phyloP scores from a whole-genome alignment of 2,329 filamentous ascomycete genomes.

The Zelopaecilomyces penicillatus region DNA sequence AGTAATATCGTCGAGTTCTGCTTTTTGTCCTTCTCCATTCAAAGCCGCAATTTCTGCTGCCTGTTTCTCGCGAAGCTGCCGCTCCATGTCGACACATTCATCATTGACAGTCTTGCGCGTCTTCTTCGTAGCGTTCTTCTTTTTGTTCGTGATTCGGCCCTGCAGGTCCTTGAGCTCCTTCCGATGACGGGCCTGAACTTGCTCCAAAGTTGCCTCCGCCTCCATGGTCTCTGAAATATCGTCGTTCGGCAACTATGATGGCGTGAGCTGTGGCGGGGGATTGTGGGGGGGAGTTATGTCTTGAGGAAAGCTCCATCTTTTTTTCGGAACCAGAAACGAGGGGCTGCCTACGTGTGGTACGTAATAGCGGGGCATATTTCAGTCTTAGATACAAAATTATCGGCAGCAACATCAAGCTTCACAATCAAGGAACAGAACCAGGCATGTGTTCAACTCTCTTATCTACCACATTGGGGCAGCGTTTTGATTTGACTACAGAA shows the following conservation, averaged over 20 bases:
- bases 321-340: no score
- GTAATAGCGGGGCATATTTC: no score
- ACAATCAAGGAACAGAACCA: no score
- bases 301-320: no score
- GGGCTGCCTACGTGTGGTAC: no score
- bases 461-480: no score
- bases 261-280: background rate
- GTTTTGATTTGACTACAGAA: no score
- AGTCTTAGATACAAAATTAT: no score
- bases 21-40: conserved; percentile 15
- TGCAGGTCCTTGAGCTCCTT: conserved; percentile 86
- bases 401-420: no score
- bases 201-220: conserved; percentile 54
- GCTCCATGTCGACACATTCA: conserved; percentile 66
- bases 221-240: conserved; percentile 17
- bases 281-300: background rate
- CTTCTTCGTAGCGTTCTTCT: conserved; percentile 91
- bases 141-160: conserved; percentile 81
- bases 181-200: conserved; percentile 69
- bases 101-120: conserved; percentile 66
- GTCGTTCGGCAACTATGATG: no score
- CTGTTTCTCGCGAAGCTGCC: conserved; percentile 58
- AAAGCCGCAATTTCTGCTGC: conserved; percentile 47
- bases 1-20: conserved; percentile 8
- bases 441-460: no score